Conservation (phyloP, 2,329 filamentous ascomycete species). For the Trichoderma citrinoviride region DNA sequence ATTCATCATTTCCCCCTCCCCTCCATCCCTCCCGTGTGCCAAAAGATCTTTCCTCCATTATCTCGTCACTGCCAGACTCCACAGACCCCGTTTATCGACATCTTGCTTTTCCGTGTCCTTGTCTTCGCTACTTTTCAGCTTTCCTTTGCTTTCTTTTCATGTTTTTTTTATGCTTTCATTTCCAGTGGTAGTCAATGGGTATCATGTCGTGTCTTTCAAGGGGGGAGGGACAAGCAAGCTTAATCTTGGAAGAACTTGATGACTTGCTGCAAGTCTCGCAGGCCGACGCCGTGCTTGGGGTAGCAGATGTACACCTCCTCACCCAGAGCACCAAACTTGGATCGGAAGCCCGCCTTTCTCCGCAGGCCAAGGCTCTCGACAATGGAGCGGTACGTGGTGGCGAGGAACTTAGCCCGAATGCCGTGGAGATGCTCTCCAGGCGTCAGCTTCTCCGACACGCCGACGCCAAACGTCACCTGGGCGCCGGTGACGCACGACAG, state of each 20-base stretch:
- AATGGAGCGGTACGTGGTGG: conserved; percentile 77
- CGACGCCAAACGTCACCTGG: conserved; percentile 81
- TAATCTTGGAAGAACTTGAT: conserved; percentile 84
- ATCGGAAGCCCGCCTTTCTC: conserved; percentile 83
- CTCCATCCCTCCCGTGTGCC: not conserved
- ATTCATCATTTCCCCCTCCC: not conserved
- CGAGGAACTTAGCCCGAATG: conserved; percentile 75
- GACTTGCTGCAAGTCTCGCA: conserved; percentile 79
- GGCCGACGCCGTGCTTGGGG: conserved; percentile 78
- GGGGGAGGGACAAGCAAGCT: no score
- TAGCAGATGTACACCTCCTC: conserved; percentile 90
- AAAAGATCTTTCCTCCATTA: not conserved
- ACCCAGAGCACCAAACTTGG: conserved; percentile 82
- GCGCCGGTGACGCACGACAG: conserved; percentile 49
- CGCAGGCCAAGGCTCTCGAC: conserved; percentile 79
- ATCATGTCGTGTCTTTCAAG: not conserved
- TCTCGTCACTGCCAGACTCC: not conserved
- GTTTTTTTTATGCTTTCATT: not conserved
- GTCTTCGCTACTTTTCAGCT: not conserved
- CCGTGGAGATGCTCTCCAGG: conserved; percentile 81
- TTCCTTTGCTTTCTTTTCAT: not conserved
- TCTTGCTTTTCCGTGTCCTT: not conserved
- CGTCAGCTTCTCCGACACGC: conserved; percentile 69
- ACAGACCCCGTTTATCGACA: not conserved
- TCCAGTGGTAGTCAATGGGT: conserved; percentile 1